phyloP scores from a whole-genome alignment of 1,139 yeast species.

The Yamadazyma diddensiae region DNA sequence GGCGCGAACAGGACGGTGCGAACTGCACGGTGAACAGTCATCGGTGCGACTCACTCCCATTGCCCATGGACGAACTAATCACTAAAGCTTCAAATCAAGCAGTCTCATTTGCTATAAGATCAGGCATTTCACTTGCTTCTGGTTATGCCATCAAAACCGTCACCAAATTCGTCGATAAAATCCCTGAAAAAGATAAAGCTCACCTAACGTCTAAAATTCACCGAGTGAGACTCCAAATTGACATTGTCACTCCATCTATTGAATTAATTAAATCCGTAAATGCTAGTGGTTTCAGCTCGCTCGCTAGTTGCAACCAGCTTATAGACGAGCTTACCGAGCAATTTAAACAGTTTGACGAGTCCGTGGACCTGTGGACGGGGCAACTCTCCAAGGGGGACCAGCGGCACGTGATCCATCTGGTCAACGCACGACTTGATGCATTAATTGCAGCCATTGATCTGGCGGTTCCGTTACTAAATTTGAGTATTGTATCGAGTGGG shows the following conservation, averaged over 20 bases:
- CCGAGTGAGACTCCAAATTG: constrained; percentile 57
- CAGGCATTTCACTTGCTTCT: constrained; percentile 75
- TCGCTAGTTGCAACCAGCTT: constrained; percentile 55
- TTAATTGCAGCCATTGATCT: constrained; percentile 59
- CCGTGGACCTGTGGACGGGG: constrained; percentile 23
- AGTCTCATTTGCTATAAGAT: constrained; percentile 74
- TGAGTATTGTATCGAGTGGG: constrained; percentile 70
- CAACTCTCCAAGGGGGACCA: constrained; percentile 25
- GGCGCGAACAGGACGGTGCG: no score
- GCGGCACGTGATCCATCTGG: constrained; percentile 39
- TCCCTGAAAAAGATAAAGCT: constrained; percentile 56
- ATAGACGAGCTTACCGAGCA: constrained; percentile 57
- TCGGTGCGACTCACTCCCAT: no score
- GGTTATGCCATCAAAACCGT: constrained; percentile 72
- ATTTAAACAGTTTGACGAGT: constrained; percentile 55
- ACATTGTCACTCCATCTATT: constrained; percentile 64
- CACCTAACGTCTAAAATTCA: constrained; percentile 40
- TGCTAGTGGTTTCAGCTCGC: constrained; percentile 67
- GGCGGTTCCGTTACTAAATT: constrained; percentile 65
- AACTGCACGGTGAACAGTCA: no score
- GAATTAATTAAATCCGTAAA: constrained; percentile 68
- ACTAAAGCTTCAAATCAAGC: constrained; percentile 74
- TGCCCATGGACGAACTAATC: constrained; percentile 43
- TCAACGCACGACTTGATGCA: constrained; percentile 49
- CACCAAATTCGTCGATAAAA: constrained; percentile 52